Conservation (phyloP, 2,329 filamentous ascomycete genomes). For the Colletotrichum aenigma region DNA sequence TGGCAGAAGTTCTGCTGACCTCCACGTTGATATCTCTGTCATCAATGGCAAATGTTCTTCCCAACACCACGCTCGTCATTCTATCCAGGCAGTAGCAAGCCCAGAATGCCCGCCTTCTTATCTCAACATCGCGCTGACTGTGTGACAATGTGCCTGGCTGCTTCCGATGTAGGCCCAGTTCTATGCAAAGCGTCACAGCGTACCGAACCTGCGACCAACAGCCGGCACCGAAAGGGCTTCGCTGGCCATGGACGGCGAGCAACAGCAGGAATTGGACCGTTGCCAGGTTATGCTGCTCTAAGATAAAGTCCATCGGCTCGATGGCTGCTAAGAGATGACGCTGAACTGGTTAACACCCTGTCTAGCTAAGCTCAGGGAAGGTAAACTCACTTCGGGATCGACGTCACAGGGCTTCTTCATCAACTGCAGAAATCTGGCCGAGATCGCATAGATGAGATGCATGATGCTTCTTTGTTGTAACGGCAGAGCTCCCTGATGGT, state of each 20-base stretch:
- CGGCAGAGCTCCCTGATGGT: conserved; percentile 20
- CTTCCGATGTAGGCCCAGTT: conserved; percentile 33
- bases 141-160: background rate
- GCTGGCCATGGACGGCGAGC: conserved; percentile 35
- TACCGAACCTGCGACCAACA: conserved; percentile 37
- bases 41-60: conserved; percentile 36
- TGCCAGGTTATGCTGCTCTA: conserved; percentile 34
- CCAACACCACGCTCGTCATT: conserved; percentile 34
- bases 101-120: conserved; percentile 36
- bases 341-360: background rate
- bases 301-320: conserved; percentile 33
- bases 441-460: conserved; percentile 29
- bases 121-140: conserved; percentile 24
- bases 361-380: fast-evolving
- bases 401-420: conserved; percentile 27
- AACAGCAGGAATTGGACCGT: conserved; percentile 36
- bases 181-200: conserved; percentile 33
- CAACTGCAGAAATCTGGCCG: conserved; percentile 27
- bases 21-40: conserved; percentile 36
- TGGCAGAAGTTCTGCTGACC: background rate
- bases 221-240: conserved; percentile 36
- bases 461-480: conserved; percentile 27
- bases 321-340: conserved; percentile 32
- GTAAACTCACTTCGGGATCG: conserved; percentile 22
- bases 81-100: conserved; percentile 37